Conservation (phyloP, 129 eudicot genomes). For the Lactuca sativa region DNA sequence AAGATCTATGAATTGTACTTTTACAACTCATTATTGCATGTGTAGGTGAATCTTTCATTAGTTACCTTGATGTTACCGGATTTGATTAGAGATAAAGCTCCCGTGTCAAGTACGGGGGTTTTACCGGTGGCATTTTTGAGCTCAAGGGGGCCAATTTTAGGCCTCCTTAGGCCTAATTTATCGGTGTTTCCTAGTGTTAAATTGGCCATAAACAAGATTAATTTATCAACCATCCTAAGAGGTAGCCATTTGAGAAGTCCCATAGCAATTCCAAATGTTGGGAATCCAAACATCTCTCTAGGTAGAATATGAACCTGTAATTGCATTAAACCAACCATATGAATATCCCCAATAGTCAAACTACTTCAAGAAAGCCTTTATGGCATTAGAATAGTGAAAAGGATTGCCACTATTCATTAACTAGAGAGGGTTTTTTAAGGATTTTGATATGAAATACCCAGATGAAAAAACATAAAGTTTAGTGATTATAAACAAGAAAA, state of each 20-base stretch:
- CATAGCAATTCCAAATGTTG: conserved; percentile 59
- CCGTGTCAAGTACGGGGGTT: conserved; percentile 58
- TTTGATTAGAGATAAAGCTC: conserved; percentile 51
- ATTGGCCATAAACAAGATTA: conserved; percentile 38
- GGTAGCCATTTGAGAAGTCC: conserved; percentile 60
- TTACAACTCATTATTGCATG: no score
- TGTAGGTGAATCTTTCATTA: neutral
- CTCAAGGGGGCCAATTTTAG: conserved; percentile 63
- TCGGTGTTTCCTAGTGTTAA: conserved; percentile 47
- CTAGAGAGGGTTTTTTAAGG: neutral
- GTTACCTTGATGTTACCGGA: conserved; percentile 56
- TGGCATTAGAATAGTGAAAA: conserved; percentile 10
- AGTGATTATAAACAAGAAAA: conserved; percentile 9
- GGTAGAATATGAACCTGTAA: conserved; percentile 57
- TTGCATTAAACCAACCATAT: conserved; percentile 5
- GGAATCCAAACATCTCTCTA: conserved; percentile 57
- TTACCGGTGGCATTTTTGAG: conserved; percentile 58
- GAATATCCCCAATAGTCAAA: conserved; percentile 26
- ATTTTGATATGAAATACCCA: conserved; percentile 21
- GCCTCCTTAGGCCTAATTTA: conserved; percentile 45
- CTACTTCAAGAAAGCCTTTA: neutral
- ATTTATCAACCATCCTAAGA: conserved; percentile 46
- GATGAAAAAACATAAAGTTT: conserved; percentile 3
- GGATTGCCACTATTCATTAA: neutral
- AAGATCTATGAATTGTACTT: no score